phyloP scores from a whole-genome alignment of 208 protist genomes.

The Trypanosoma rangeli region DNA sequence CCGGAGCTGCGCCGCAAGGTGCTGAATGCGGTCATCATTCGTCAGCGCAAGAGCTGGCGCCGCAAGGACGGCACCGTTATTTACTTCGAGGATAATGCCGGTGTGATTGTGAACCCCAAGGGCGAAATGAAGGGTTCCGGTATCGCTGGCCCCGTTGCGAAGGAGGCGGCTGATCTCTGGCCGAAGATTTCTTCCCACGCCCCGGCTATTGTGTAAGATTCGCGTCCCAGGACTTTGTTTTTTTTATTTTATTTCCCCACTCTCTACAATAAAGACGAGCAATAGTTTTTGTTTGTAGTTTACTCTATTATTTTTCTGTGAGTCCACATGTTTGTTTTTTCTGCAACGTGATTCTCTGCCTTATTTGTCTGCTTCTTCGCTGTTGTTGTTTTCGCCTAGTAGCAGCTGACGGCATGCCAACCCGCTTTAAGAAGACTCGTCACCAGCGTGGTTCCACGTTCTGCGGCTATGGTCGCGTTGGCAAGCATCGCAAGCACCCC shows the following conservation, averaged over 20 bases:
- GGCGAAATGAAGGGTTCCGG: slow-evolving; percentile 99
- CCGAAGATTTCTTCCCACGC: slow-evolving; percentile 98
- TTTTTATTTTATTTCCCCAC: not conserved
- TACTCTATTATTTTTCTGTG: not conserved
- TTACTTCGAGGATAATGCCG: slow-evolving; percentile 99
- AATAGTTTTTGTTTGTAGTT: not conserved
- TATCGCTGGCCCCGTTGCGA: slow-evolving; percentile 99
- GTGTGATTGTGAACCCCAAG: slow-evolving; percentile 99
- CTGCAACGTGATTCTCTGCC: not conserved
- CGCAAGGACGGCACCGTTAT: slow-evolving; percentile 98
- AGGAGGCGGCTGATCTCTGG: slow-evolving; percentile 99
- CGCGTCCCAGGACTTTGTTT: not conserved
- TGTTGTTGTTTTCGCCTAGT: not conserved
- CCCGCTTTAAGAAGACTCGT: slow-evolving; percentile 91
- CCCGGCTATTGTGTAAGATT: slow-evolving; percentile 93
- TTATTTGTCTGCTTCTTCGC: not conserved
- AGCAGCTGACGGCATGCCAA: slow-evolving; percentile 71
- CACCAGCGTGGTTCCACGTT: slow-evolving; percentile 92
- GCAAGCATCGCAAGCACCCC: slow-evolving; percentile 99
- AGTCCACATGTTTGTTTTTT: too few relatives aligned
- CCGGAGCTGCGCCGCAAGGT: slow-evolving; percentile 99
- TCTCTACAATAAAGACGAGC: too few relatives aligned
- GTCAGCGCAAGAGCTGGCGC: slow-evolving; percentile 99
- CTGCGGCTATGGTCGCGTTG: slow-evolving; percentile 92
- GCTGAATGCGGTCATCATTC: slow-evolving; percentile 96